Base-by-base conservation (phyloP, 148 eudicot species). In the Bassia scoparia region DNA sequence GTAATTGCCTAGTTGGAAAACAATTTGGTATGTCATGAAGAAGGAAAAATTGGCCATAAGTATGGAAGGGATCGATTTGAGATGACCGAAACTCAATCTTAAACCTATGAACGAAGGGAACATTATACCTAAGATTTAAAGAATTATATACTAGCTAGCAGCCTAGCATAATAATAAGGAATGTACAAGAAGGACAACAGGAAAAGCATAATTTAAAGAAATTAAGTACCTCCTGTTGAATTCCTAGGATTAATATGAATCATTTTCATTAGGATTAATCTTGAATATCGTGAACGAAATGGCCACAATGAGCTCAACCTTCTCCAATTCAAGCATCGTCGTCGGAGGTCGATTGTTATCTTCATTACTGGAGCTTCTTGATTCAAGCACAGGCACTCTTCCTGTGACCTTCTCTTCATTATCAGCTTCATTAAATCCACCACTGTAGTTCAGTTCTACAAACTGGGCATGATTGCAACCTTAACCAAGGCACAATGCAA, bases 381-480 rank as follows among this genome's bases (percentile, higher is more conserved):
- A 68, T 41, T 52, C 80, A 35, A 55, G 2, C 16, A n/a, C n/a
- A n/a, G n/a, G n/a, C n/a, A 43, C 7, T 41, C 68, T 5, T 41
- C 53, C 48, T 41, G 1, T n/a, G n/a, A 9, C 29, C 66, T 1
- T 48, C 65, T 13, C 69, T 16, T 27, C 21, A 49, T 68, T 30
- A 5, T 41, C 30, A 59, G 14, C 6, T 13, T 26, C 29, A 55
- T 55, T 26, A 27, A 26, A n/a, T n/a, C 76, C 50, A 17, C 30
- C 4, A 37, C 53, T 15, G 78, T 48, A 94, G 21, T 73, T 80
- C 91, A 2, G 80, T 76, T n/a, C 97, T 83, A 61, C 98, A 94
- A 49, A 94, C 96, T 0, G 98, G 98, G 66, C 98, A 94, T 27
- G 98, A 83, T 64, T 91, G 96, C 30, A 94, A 86, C 85, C 92